Percentiles rank a stretch among this genome's conserved stretches.
These are phyloP conservation scores for Hortaea sp. DNA, from an alignment of 2,329 filamentous ascomycete genomes.

Conservation along the genomic window DNA sequence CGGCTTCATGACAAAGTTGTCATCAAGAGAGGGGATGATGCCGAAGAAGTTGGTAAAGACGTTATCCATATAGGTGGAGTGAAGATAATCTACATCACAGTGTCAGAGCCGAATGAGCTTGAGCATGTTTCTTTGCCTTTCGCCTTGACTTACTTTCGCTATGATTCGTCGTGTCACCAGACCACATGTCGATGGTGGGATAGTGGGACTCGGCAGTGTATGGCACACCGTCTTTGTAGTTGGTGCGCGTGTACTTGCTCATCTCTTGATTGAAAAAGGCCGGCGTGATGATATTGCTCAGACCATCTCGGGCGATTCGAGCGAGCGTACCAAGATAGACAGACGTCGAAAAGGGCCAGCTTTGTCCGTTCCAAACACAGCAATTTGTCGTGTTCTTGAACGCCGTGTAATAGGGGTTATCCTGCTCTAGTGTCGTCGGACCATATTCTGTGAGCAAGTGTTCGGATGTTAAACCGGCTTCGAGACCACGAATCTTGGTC, in stretches of 20 bases:
- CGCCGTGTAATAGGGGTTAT: constrained; percentile 30
- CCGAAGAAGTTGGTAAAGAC: constrained; percentile 36
- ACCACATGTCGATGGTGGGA: constrained; percentile 29
- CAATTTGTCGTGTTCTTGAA: constrained; percentile 20
- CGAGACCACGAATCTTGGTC: constrained; percentile 15
- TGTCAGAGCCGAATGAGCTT: no score
- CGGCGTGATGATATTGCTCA: constrained; percentile 21
- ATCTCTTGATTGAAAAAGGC: constrained; percentile 31
- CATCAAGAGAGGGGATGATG: constrained; percentile 30
- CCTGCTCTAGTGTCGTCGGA: constrained; percentile 34
- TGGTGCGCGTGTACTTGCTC: constrained; percentile 31
- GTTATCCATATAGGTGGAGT: constrained; percentile 38
- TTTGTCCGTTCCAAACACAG: constrained; percentile 37
- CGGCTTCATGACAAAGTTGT: constrained; percentile 30
- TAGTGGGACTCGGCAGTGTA: constrained; percentile 38
- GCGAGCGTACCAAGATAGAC: constrained; percentile 34
- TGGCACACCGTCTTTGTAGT: constrained; percentile 33
- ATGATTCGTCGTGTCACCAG: constrained; percentile 29
- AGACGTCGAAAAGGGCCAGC: constrained; percentile 37
- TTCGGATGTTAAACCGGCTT: constrained; percentile 27
- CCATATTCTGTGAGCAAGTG: constrained; percentile 31
- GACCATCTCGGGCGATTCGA: constrained; percentile 24
- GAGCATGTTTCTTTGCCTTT: no score
- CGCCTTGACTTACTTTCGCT: constrained; percentile 16
- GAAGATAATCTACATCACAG: constrained; percentile 28